A percentile compares a stretch with the other conserved stretches of the same genome.
Evolutionary conservation across 371 early-diverging fungal species (phyloP).

Genomic region (Rhizopus sp.): DNA sequence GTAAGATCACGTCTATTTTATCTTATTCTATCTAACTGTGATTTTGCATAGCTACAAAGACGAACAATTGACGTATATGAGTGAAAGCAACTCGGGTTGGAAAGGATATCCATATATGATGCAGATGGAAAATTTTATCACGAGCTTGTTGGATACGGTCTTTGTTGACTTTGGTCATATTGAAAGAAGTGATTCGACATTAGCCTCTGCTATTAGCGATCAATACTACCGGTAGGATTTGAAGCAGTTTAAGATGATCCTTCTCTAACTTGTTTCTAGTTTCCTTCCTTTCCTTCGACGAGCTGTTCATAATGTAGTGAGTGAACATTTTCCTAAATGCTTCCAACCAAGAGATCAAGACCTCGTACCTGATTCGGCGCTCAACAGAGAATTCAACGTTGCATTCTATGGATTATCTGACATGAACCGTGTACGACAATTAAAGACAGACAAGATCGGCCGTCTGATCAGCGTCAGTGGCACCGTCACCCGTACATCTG

Average conservation of each 20-base stretch:
- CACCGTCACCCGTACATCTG: constrained; percentile 98
- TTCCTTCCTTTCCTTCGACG: constrained; percentile 84
- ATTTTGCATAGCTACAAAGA: constrained; percentile 28
- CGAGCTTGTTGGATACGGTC: constrained; percentile 65
- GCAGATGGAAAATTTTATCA: constrained; percentile 61
- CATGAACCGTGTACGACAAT: constrained; percentile 77
- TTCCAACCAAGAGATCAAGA: constrained; percentile 47
- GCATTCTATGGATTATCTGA: constrained; percentile 75
- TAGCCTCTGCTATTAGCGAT: constrained; percentile 69
- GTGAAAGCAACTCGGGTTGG: constrained; percentile 34
- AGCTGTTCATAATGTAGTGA: constrained; percentile 81
- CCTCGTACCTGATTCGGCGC: constrained; percentile 25
- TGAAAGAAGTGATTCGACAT: constrained; percentile 57
- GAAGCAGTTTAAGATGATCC: background rate
- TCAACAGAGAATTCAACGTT: constrained; percentile 71
- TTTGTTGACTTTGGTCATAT: constrained; percentile 82
- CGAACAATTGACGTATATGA: constrained; percentile 25
- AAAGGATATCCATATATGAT: constrained; percentile 53
- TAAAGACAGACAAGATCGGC: constrained; percentile 89
- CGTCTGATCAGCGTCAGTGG: constrained; percentile 88
- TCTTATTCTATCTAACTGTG: background rate
- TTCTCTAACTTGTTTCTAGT: constrained; percentile 35
- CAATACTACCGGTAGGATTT: constrained; percentile 74
- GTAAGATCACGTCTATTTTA: constrained; percentile 42
- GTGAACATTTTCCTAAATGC: constrained; percentile 67